These are phyloP conservation scores for Pseudogymnoascus sp. DNA, from an alignment of 2,329 filamentous ascomycete species.

Conservation along the genomic window DNA sequence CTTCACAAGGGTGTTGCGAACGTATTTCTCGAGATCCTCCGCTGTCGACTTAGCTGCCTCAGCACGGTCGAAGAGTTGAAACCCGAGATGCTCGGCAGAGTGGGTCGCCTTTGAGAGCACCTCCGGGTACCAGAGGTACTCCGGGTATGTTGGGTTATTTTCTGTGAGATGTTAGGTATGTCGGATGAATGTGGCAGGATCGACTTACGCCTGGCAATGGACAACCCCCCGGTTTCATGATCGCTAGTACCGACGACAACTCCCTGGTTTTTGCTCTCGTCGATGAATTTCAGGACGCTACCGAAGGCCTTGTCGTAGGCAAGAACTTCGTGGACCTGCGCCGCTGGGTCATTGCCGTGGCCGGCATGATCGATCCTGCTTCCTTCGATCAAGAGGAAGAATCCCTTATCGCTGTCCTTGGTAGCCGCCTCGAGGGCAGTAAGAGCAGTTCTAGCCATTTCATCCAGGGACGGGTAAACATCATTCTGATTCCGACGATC, in stretches of 20 bases:
- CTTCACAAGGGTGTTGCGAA: conserved; percentile 59
- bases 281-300: conserved; percentile 75
- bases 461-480: conserved; percentile 77
- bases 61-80: conserved; percentile 50
- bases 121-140: conserved; percentile 73
- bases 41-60: conserved; percentile 12
- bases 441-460: conserved; percentile 82
- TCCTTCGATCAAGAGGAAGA: conserved; percentile 98
- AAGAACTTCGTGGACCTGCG: conserved; percentile 85
- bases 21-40: conserved; percentile 49
- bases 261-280: conserved; percentile 62
- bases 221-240: conserved; percentile 89
- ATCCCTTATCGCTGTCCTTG: conserved; percentile 75
- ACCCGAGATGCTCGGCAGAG: conserved; percentile 61
- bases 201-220: conserved; percentile 64
- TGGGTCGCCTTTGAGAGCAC: conserved; percentile 73
- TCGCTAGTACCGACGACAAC: conserved; percentile 87
- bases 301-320: conserved; percentile 86
- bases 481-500: conserved; percentile 74
- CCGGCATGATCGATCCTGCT: conserved; percentile 94
- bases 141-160: conserved; percentile 52
- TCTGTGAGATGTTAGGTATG: conserved; percentile 31
- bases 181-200: background rate
- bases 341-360: conserved; percentile 73
- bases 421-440: conserved; percentile 74